Base-by-base conservation (phyloP, 75 land plant species). In the Pinus tabuliformis region DNA sequence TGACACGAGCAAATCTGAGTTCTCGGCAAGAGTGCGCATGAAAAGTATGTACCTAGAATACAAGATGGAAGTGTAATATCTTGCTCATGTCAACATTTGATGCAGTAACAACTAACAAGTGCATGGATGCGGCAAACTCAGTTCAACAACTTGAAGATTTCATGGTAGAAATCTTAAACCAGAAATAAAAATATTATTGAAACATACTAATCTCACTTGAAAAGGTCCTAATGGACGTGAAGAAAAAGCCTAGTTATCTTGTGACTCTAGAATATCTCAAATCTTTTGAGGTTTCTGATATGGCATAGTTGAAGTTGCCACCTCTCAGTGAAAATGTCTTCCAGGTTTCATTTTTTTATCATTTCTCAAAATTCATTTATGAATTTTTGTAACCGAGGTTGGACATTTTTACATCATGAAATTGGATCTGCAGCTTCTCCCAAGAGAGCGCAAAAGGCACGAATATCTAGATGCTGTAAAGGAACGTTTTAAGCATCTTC, bases 371-470 rank as follows among this genome's bases (percentile, higher is more conserved):
- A 49, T 49, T 49, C 5, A 30, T 28, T 13, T 64, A 49, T 49
- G 9, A 5, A 5, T 28, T 13, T 64, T 64, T 26, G 68, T 64
- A 68, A n/a, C 54, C 54, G 17, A n/a, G 71, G 49, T 20, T 68
- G 20, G 72, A 14, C 54, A 20, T 68, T 68, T 37, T 42, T 13
- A 68, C 49, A 42, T 42, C 42, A 68, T 42, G 17, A 20, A 68
- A 68, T 4, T 68, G 12, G n/a, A 68, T 9, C 49, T 70, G 63
- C 91, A 95, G 98, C 82, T 94, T 75, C 91, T 94, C 54, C 99
- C 99, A 26, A 96, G 99, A 78, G 99, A 96, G 75, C 82, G 81
- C 6, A 91, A 78, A 72, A 96, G 88, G 76, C 99, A 96, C 62
- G 90, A 91, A 14, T 96, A 96, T 76, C 72, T 81, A 24, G 89